phyloP scores from a whole-genome alignment of 176 grass and related monocot genomes.

The Zoysia japonica region DNA sequence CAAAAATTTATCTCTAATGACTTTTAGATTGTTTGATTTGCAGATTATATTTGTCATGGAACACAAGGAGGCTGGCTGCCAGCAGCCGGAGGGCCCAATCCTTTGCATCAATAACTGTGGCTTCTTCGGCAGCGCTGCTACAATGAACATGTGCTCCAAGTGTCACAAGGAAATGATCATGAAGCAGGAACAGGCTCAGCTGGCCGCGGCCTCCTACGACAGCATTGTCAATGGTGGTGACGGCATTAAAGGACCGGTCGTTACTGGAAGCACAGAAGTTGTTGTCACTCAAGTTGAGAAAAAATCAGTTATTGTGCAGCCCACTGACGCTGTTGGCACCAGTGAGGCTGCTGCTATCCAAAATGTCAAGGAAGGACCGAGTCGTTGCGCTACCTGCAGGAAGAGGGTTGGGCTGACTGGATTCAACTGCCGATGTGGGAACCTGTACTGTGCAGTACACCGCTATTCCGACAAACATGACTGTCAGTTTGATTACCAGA shows the following conservation, averaged over 20 bases:
- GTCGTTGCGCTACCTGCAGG: conserved; percentile 71
- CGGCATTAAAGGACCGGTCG: conserved; percentile 48
- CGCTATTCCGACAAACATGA: conserved; percentile 97
- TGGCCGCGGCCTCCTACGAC: conserved; percentile 80
- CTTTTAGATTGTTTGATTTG: conserved; percentile 20
- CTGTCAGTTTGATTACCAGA: conserved; percentile 90
- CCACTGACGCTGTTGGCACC: conserved; percentile 38
- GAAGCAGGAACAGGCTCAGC: conserved; percentile 72
- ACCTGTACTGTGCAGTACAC: conserved; percentile 72
- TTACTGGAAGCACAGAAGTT: conserved; percentile 31
- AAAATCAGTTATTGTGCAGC: conserved; percentile 44
- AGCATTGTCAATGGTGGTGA: conserved; percentile 79
- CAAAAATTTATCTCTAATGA: background rate
- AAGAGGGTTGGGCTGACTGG: conserved; percentile 88
- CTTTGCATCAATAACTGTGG: conserved; percentile 97
- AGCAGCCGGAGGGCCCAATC: conserved; percentile 84
- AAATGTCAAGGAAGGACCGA: conserved; percentile 81
- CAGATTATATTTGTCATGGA: conserved; percentile 64
- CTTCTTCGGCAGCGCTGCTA: conserved; percentile 86
- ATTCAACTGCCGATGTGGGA: conserved; percentile 87
- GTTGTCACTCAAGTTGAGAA: conserved; percentile 41
- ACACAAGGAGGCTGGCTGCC: conserved; percentile 90
- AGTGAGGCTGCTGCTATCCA: conserved; percentile 37
- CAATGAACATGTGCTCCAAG: conserved; percentile 99
- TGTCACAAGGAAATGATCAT: conserved; percentile 94